A percentile compares a stretch with the other conserved stretches of the same genome.
These are phyloP conservation scores for Moesziomyces globuligerus DNA, from an alignment of 1,284 basidiomycete species.

Conservation along the genomic window DNA sequence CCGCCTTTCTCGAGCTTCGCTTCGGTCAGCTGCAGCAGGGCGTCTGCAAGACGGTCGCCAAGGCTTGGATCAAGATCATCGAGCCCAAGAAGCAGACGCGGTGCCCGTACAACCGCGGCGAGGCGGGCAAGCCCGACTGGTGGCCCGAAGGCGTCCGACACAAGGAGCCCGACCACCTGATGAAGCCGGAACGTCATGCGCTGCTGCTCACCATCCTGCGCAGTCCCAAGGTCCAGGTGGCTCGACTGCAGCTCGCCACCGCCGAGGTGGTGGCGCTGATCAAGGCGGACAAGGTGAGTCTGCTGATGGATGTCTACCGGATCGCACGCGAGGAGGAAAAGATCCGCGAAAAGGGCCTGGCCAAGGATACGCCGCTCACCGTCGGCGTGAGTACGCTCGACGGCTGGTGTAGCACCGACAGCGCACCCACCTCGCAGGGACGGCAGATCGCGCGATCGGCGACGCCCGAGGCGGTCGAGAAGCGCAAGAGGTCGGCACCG, in stretches of 20 bases:
- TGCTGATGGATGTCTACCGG: conserved; percentile 71
- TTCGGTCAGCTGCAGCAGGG: conserved; percentile 70
- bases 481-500: conserved; percentile 4
- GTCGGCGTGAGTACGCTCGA: conserved; percentile 56
- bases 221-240: conserved; percentile 67
- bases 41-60: conserved; percentile 71
- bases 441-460: conserved; percentile 26
- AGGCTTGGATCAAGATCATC: conserved; percentile 69
- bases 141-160: conserved; percentile 71
- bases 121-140: conserved; percentile 71
- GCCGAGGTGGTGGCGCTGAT: conserved; percentile 70
- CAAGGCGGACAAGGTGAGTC: conserved; percentile 69
- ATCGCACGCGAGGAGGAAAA: conserved; percentile 69
- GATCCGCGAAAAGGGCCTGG: conserved; percentile 45
- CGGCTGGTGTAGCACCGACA: conserved; percentile 49
- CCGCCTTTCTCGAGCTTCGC: conserved; percentile 63
- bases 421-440: conserved; percentile 18
- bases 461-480: conserved; percentile 22
- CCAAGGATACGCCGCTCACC: conserved; percentile 44
- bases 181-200: conserved; percentile 69
- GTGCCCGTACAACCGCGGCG: conserved; percentile 71
- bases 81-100: conserved; percentile 72
- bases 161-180: conserved; percentile 72
- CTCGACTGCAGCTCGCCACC: conserved; percentile 70
- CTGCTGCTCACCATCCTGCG: conserved; percentile 70